Percentiles rank a stretch among this genome's conserved stretches.
Evolutionary conservation across 2,329 filamentous ascomycete species (phyloP).

Genomic region (Alternaria sp.): DNA sequence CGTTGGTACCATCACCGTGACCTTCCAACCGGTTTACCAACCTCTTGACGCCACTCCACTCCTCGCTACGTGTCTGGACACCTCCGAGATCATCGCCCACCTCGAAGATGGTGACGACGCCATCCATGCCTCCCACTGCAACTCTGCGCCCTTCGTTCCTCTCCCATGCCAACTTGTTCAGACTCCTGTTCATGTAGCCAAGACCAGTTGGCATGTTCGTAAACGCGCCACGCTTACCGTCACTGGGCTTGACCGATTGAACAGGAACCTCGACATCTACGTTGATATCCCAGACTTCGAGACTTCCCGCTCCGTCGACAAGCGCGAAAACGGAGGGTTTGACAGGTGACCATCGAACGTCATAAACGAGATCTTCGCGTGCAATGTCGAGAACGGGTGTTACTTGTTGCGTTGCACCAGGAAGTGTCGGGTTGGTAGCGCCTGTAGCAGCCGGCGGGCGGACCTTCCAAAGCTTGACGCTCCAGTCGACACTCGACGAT

Average conservation of each 20-base stretch:
- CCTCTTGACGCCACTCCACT: constrained; percentile 94
- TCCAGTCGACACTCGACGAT: constrained; percentile 94
- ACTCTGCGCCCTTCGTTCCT: constrained; percentile 83
- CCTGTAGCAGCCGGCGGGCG: constrained; percentile 76
- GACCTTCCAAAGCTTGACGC: constrained; percentile 95
- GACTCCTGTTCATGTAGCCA: constrained; percentile 77
- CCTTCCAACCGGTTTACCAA: constrained; percentile 76
- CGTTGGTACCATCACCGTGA: constrained; percentile 31
- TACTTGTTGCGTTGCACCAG: constrained; percentile 58
- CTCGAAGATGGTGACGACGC: constrained; percentile 89
- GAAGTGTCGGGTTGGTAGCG: constrained; percentile 50
- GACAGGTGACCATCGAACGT: constrained; percentile 91
- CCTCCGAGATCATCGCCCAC: constrained; percentile 82
- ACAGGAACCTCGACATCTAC: constrained; percentile 92
- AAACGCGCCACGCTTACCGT: constrained; percentile 45
- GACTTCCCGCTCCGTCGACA: constrained; percentile 88
- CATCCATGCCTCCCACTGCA: constrained; percentile 90
- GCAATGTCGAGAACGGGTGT: constrained; percentile 85
- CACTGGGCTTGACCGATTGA: constrained; percentile 76
- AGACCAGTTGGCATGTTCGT: constrained; percentile 47
- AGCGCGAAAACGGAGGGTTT: constrained; percentile 94
- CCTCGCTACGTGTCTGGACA: constrained; percentile 84
- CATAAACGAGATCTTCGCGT: constrained; percentile 95
- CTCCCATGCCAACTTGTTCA: constrained; percentile 97
- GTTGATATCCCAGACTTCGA: constrained; percentile 95